These are phyloP conservation scores for Ophiostoma quercus DNA, from an alignment of 2,329 filamentous ascomycete species.

Conservation along the genomic window DNA sequence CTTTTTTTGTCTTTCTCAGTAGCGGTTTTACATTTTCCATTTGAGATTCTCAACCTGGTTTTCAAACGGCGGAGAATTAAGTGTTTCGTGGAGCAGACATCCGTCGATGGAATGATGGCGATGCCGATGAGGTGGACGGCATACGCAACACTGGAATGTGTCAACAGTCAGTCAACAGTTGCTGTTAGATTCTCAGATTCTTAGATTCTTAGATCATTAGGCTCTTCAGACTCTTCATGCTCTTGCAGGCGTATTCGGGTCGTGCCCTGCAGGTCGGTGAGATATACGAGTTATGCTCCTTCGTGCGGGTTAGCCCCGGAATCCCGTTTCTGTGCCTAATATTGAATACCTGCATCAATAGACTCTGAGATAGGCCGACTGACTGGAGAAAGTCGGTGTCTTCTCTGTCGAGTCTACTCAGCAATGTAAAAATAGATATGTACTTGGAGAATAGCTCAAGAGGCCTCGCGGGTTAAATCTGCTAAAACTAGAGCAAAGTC, in stretches of 20 bases:
- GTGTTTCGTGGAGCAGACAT: background rate
- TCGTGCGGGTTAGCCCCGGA: slow-evolving; percentile 3
- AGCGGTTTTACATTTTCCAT: too few relatives aligned
- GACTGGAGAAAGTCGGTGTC: background rate
- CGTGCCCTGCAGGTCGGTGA: background rate
- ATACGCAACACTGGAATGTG: slow-evolving; percentile 4
- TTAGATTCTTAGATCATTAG: too few relatives aligned
- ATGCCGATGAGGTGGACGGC: background rate
- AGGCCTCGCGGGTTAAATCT: slow-evolving; percentile 1
- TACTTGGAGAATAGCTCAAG: background rate
- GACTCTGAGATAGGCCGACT: background rate
- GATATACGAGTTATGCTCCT: slow-evolving; percentile 1
- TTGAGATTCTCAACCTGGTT: background rate
- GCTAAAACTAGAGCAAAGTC: background rate
- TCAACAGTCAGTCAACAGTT: background rate
- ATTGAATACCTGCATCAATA: slow-evolving; percentile 2
- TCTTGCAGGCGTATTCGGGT: background rate
- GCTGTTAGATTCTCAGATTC: too few relatives aligned
- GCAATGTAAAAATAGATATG: slow-evolving; percentile 2
- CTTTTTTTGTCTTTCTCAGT: background rate
- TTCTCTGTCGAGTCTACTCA: background rate
- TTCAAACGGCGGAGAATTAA: slow-evolving; percentile 3
- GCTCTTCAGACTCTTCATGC: too few relatives aligned
- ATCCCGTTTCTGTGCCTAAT: slow-evolving; percentile 1
- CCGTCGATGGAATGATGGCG: background rate